Conservation (phyloP, 768 basidiomycete species). For the Agrocybe chaxingu region DNA sequence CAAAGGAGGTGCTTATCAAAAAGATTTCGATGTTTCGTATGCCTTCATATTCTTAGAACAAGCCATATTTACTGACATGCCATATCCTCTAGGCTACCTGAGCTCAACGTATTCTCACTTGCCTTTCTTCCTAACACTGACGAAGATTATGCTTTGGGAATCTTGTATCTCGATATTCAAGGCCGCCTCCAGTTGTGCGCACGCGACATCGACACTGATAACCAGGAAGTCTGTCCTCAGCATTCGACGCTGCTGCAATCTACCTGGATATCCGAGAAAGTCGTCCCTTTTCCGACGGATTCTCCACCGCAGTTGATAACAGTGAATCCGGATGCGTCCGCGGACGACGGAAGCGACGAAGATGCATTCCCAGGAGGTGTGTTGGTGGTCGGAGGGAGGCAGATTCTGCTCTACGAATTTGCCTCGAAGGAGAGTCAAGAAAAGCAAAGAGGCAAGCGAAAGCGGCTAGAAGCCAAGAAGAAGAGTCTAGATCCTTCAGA, state of each 20-base stretch:
- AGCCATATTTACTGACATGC: conserved; percentile 1
- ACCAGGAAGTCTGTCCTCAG: conserved; percentile 47
- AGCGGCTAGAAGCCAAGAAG: conserved; percentile 49
- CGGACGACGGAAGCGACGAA: conserved; percentile 25
- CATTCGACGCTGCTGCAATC: conserved; percentile 49
- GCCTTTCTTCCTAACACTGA: conserved; percentile 51
- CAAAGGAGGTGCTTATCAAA: conserved; percentile 48
- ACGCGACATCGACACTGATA: conserved; percentile 48
- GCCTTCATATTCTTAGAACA: conserved; percentile 22
- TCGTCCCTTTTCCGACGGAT: conserved; percentile 41
- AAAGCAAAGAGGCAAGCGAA: conserved; percentile 54
- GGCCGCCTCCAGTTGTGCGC: conserved; percentile 60
- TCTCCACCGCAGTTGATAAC: conserved; percentile 37
- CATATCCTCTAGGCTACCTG: conserved; percentile 45
- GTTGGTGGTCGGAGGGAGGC: conserved; percentile 65
- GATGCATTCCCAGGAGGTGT: conserved; percentile 58
- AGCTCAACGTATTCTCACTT: conserved; percentile 66
- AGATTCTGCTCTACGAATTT: conserved; percentile 61
- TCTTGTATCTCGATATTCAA: conserved; percentile 65
- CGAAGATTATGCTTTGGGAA: conserved; percentile 52
- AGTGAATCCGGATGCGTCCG: conserved; percentile 28
- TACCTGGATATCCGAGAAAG: conserved; percentile 48
- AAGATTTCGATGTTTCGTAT: conserved; percentile 64
- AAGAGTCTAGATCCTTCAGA: conserved; percentile 41
- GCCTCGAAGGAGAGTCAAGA: conserved; percentile 43